phyloP scores from a whole-genome alignment of 2,329 filamentous ascomycete species.

The Aspergillus ruber region DNA sequence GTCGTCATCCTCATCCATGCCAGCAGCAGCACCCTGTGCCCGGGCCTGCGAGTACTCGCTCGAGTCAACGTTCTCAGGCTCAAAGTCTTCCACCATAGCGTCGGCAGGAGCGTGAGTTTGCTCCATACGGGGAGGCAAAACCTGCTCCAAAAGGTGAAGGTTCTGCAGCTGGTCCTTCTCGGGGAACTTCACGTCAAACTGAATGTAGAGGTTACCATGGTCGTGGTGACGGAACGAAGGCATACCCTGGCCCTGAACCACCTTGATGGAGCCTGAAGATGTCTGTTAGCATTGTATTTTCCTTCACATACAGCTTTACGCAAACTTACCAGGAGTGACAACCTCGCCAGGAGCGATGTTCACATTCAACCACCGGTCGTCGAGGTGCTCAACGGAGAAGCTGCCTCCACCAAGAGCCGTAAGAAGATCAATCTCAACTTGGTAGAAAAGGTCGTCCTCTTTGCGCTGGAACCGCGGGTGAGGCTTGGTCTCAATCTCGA shows the following conservation, averaged over 20 bases:
- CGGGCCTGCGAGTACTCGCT: constrained; percentile 57
- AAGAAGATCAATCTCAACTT: constrained; percentile 89
- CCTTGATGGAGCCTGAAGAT: constrained; percentile 72
- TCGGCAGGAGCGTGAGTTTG: constrained; percentile 67
- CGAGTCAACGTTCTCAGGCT: constrained; percentile 76
- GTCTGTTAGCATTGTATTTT: constrained; percentile 7
- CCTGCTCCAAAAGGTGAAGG: constrained; percentile 71
- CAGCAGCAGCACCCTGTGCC: constrained; percentile 58
- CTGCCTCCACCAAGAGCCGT: constrained; percentile 88
- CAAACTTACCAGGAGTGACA: constrained; percentile 72
- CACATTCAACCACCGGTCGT: constrained; percentile 92
- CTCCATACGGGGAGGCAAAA: constrained; percentile 67
- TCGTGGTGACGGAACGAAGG: constrained; percentile 93
- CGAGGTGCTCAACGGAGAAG: constrained; percentile 90
- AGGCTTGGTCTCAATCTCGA: constrained; percentile 99
- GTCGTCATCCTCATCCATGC: constrained; percentile 67
- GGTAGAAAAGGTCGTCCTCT: constrained; percentile 92
- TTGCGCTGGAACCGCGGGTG: constrained; percentile 91
- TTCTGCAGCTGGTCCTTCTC: constrained; percentile 63
- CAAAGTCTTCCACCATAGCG: constrained; percentile 84
- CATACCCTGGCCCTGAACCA: constrained; percentile 96
- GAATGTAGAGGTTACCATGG: constrained; percentile 90
- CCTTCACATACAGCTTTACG: background rate
- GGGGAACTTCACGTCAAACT: constrained; percentile 97
- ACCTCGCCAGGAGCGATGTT: constrained; percentile 92